These are phyloP conservation scores for Lotus japonicus DNA, from an alignment of 306 rosid genomes.

Conservation along the genomic window DNA sequence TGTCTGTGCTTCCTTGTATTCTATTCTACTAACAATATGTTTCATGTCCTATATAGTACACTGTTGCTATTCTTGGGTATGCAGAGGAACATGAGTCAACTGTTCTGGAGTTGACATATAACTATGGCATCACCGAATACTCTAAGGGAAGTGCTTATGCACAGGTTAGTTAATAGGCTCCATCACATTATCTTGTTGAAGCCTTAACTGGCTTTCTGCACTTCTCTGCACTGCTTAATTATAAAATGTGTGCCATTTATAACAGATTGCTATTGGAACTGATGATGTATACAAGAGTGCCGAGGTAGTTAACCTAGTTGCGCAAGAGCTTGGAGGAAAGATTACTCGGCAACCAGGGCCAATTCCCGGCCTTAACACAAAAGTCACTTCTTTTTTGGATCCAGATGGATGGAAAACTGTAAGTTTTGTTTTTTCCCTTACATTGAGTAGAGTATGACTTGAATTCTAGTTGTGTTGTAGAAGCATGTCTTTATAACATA, in stretches of 20 bases:
- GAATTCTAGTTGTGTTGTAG: neutral
- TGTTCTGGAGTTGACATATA: constrained; percentile 84
- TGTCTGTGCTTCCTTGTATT: neutral
- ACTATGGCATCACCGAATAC: constrained; percentile 79
- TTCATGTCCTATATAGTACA: constrained; percentile 48
- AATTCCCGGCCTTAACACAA: constrained; percentile 72
- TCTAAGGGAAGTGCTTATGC: constrained; percentile 89
- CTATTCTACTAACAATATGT: neutral
- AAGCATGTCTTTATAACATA: no score
- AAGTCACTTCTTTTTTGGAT: constrained; percentile 64
- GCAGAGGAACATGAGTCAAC: constrained; percentile 70
- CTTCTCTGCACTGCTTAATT: neutral
- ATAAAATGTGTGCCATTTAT: constrained; percentile 7
- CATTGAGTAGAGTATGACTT: neutral
- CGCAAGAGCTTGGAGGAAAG: constrained; percentile 90
- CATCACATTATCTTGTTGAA: neutral
- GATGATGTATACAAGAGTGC: constrained; percentile 92
- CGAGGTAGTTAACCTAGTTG: constrained; percentile 54
- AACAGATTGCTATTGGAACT: constrained; percentile 84
- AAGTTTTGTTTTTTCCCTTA: constrained; percentile 24
- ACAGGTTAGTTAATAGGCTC: constrained; percentile 46
- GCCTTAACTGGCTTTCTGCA: constrained; percentile 6
- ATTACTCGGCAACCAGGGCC: constrained; percentile 85
- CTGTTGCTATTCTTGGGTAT: constrained; percentile 65
- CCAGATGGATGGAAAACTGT: constrained; percentile 99